Base-by-base conservation (phyloP, 768 basidiomycete genomes). In the Daedalea quercina region DNA sequence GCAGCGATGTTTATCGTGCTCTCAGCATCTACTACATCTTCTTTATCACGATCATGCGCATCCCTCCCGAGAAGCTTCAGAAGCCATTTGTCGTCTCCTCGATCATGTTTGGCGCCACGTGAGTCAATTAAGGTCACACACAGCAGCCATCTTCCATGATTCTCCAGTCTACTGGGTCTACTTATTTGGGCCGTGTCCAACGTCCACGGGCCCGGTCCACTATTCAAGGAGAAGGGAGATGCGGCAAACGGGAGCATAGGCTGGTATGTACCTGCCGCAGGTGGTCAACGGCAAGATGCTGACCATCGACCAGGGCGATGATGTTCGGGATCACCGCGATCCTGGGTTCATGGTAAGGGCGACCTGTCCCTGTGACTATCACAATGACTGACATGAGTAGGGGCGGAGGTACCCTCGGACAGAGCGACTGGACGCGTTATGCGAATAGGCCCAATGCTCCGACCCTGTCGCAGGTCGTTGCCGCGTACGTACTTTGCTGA, bases 21-120 rank as follows among this genome's bases (percentile, higher is more conserved):
- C 15, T 23, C 35, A 40, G 47, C 47, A 49, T 49, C 7, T 49
- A 49, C 33, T 49, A 49, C 33, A 34, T 49, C 19, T 49, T 49
- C 47, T 49, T 49, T 22, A 40, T 49, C 35, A 40, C 35, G 19
- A 49, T 49, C 24, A 49, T 49, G 47, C 47, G 47, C 33, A 49
- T 49, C 11, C 47, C 47, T 20, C 47, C 47, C 31, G 47, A 49
- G 47, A 49, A 23, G 33, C 47, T 49, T 25, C 47, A 49, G n/a
- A 35, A 25, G 34, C 47, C 47, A 13, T 49, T 49, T 22, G 37
- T 49, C 12, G 34, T 49, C 31, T 49, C 47, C 2, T 49, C 47
- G 9, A 23, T 40, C 12, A 19, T 49, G 33, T 49, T 49, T 22
- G 47, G 47, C 13, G 47, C 33, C 26, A 49, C 47, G 47, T 49